Conservation (phyloP, 108 stramenopile species). For the Nitzschia sp. region DNA sequence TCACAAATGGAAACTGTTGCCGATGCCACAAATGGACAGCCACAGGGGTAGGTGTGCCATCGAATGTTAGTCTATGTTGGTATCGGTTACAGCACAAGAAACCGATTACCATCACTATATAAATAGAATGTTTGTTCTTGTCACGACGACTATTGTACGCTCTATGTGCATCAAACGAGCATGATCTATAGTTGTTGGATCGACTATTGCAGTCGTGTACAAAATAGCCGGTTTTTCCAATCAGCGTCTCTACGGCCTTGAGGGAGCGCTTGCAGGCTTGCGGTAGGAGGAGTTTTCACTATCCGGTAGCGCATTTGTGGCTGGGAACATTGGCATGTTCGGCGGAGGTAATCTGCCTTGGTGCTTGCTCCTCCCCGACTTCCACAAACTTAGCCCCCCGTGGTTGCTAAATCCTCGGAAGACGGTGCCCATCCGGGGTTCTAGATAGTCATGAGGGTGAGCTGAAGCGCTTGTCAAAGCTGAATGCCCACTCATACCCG, state of each 20-base stretch:
- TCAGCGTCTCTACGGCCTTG: too few relatives aligned
- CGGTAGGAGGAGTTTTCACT: too few relatives aligned
- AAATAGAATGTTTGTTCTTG: too few relatives aligned
- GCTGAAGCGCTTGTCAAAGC: constrained; percentile 58
- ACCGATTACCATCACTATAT: too few relatives aligned
- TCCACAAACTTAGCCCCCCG: constrained; percentile 52
- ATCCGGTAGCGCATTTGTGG: neutral
- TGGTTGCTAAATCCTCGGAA: constrained; percentile 65
- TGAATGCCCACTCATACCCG: constrained; percentile 72
- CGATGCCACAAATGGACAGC: constrained; percentile 18
- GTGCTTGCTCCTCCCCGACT: constrained; percentile 31
- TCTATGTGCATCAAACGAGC: too few relatives aligned
- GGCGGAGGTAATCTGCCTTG: constrained; percentile 1
- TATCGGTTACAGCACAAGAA: too few relatives aligned
- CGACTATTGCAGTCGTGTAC: too few relatives aligned
- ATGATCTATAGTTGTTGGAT: too few relatives aligned
- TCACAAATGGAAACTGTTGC: constrained; percentile 62
- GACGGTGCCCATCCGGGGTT: constrained; percentile 11
- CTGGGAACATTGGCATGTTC: constrained; percentile 16
- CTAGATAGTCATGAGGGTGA: constrained; percentile 63
- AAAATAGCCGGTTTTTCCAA: too few relatives aligned
- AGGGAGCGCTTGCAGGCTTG: too few relatives aligned
- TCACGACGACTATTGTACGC: too few relatives aligned
- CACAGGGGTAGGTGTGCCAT: neutral
- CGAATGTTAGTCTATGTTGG: too few relatives aligned